Evolutionary conservation across 768 basidiomycete genomes (phyloP).

Genomic region (Suillus clintonianus): DNA sequence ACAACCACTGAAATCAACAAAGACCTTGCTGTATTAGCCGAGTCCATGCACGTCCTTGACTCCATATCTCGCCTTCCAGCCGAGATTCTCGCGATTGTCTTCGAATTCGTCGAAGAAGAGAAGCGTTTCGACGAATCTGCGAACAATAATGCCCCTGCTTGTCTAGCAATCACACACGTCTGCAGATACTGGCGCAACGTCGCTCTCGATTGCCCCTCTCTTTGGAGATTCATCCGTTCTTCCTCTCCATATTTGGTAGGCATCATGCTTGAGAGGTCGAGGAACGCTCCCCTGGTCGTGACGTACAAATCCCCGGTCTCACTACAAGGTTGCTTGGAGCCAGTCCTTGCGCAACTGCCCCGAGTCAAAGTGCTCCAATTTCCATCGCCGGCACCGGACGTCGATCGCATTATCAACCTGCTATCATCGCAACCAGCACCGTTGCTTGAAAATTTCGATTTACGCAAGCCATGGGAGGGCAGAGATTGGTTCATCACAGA

Average conservation of each 20-base stretch:
- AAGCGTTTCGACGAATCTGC: too few relatives aligned
- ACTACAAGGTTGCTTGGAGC: constrained; percentile 26
- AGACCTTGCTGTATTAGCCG: not conserved
- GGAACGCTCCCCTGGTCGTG: too few relatives aligned
- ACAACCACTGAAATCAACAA: not conserved
- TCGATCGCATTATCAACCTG: constrained; percentile 24
- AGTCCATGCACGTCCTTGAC: too few relatives aligned
- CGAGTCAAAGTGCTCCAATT: constrained; percentile 29
- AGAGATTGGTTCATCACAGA: constrained; percentile 29
- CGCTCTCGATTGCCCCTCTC: too few relatives aligned
- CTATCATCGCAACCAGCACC: not conserved
- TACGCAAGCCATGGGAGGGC: too few relatives aligned
- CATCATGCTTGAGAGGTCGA: too few relatives aligned
- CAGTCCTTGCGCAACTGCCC: constrained; percentile 28
- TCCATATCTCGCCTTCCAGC: too few relatives aligned
- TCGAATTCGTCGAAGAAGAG: too few relatives aligned
- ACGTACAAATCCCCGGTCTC: constrained; percentile 1
- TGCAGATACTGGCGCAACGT: too few relatives aligned
- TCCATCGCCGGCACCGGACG: constrained; percentile 26
- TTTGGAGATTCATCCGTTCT: too few relatives aligned
- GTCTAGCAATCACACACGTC: constrained; percentile 20
- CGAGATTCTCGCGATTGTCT: too few relatives aligned
- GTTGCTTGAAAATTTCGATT: constrained; percentile 7
- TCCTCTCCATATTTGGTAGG: too few relatives aligned
- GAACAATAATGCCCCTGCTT: not conserved